Base-by-base conservation (phyloP, 495 filamentous ascomycete species). In the Hypoxylon crocopeplum region DNA sequence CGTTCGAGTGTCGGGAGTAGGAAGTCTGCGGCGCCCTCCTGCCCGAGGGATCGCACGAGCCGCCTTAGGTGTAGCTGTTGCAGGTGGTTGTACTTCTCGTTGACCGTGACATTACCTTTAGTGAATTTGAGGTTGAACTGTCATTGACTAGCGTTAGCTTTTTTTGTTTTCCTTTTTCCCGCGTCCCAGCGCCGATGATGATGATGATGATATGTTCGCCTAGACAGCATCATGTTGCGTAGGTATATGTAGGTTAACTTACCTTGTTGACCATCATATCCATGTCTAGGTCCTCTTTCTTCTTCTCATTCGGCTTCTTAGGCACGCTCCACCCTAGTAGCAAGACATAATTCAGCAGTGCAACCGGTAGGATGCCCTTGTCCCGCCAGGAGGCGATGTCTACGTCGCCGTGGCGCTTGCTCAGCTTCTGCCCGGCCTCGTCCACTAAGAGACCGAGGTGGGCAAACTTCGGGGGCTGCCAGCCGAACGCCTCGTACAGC, bases 371-470 rank as follows among this genome's bases (percentile, higher is more conserved):
- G 46, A 92, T 81, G 3, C 87, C 86, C 25, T 79, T 70, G 34
- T 89, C 83, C 48, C 83, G 79, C 73, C 89, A 94, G 19, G 78
- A 82, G 3, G 77, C 73, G 15, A 97, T 80, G 68, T 89, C 84
- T 21, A 90, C 83, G 48, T 88, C 87, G 1, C 81, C 77, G 25
- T 88, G 85, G 27, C 94, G 84, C 72, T 98, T 98, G 76, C 92
- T 97, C 36, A 98, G 79, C 72, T 98, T 98, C 59, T 91, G 86
- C 7, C 84, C 79, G 29, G 85, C 75, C 56, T 81, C 71, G 67
- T 97, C 88, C 12, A 90, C 84, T 0, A 98, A 84, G 3, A 98
- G 75, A 12, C 92, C 91, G 10, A 98, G 89, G 72, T 98, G 94
- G 27, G 87, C 92, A 69, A 94, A 98, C 25, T 71, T 55, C 1